Base-by-base conservation (phyloP, 257 asterid species). In the Knoxia roxburghii region DNA sequence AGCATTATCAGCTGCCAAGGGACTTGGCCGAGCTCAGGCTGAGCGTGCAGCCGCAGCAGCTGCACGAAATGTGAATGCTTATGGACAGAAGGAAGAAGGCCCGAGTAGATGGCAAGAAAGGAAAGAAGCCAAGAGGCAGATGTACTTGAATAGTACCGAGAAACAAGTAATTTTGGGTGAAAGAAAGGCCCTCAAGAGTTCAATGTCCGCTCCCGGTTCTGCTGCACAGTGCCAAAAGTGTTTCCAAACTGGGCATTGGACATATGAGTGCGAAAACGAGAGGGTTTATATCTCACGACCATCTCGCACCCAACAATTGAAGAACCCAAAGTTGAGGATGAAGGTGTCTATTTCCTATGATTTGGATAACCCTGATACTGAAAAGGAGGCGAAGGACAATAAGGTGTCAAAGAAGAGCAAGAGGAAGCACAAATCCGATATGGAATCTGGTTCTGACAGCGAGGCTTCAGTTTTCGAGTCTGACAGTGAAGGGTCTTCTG, bases 51-150 rank as follows among this genome's bases (percentile, higher is more conserved):
- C 97, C 5, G 71, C 96, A 0, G 99, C 99, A 0, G 97, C 97
- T 48, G 97, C 85, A 0, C 83, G 99, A 10, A 93, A 93, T 52
- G 99, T 93, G 68, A 93, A 93, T 46, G 99, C 99, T 0, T 93
- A 93, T 48, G 99, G 99, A 66, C 99, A 93, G 82, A 93, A 93
- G 80, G 99, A 93, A 74, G 99, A 93, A 75, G 99, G 99, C 3
- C 99, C 99, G 10, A 93, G 97, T 65, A 74, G 99, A 83, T 93
- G 99, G 99, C 99, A 93, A 58, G 99, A 93, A 75, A 84, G 99
- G 75, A 90, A 93, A 80, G 99, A 93, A 79, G 99, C 99, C 63
- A 93, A 90, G 87, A 83, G 99, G 58, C 99, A 90, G 74, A 93
- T 93, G 97, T 93, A 93, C 70, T 63, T 90, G 72, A 86, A 85